These are phyloP conservation scores for Cicer judaicum DNA, from an alignment of 306 rosid genomes.

Conservation along the genomic window DNA sequence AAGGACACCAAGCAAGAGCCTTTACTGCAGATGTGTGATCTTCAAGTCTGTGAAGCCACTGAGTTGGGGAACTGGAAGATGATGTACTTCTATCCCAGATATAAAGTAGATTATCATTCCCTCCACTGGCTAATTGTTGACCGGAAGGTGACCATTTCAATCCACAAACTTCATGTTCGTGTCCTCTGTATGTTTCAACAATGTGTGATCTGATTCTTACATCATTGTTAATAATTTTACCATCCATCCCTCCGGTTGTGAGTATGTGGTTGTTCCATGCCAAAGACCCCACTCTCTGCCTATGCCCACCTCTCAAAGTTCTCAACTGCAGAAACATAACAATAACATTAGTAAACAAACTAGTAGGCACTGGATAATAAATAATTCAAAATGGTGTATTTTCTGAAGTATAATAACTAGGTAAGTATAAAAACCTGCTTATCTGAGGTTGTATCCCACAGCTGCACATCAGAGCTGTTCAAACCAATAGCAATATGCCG, in stretches of 20 bases:
- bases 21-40: slow-evolving; percentile 84
- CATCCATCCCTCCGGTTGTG: slow-evolving; percentile 88
- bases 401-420: neutral
- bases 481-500: slow-evolving; percentile 77
- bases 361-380: neutral
- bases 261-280: slow-evolving; percentile 90
- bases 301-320: slow-evolving; percentile 74
- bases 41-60: slow-evolving; percentile 85
- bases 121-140: slow-evolving; percentile 85
- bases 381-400: neutral
- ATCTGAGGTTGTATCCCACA: slow-evolving; percentile 75
- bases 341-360: slow-evolving; percentile 14
- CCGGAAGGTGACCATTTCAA: slow-evolving; percentile 87
- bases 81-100: slow-evolving; percentile 75
- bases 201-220: slow-evolving; percentile 78
- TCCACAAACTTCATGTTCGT: slow-evolving; percentile 81
- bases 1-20: slow-evolving; percentile 93
- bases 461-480: slow-evolving; percentile 76
- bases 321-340: slow-evolving; percentile 61
- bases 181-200: slow-evolving; percentile 83
- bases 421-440: slow-evolving; percentile 56
- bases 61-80: slow-evolving; percentile 69
- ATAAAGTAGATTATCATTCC: slow-evolving; percentile 77
- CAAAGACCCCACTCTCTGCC: slow-evolving; percentile 72
- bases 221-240: slow-evolving; percentile 71